Base-by-base conservation (phyloP, 495 filamentous ascomycete genomes). In the Podospora anserina region DNA sequence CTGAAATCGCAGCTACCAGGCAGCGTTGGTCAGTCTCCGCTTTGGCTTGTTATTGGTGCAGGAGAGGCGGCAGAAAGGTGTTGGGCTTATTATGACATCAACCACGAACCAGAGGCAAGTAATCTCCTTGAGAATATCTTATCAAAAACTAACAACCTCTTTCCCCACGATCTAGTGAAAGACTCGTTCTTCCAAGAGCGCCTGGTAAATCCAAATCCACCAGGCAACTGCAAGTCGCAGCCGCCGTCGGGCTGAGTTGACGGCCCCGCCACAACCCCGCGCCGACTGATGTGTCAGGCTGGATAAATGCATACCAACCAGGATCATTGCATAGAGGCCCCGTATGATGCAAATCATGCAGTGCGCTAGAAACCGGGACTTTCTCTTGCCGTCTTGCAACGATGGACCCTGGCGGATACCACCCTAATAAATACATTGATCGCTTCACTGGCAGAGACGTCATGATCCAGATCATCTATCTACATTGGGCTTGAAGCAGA, bases 21-120 rank as follows among this genome's bases (percentile, higher is more conserved):
- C 64, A 66, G 49, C 64, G 20, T 16, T 55, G 39, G 68, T 69
- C 57, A 66, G 68, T 49, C 57, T 32, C 64, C 49, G 58, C 64
- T 66, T 69, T 58, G 27, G 18, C 59, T n/a, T 30, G 54, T 58
- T 58, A 26, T 49, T 49, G 39, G 39, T 49, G 7, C 39, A 49
- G 39, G 13, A 49, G 30, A 32, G 30, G 30, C 7, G 4, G 30
- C 4, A 32, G 30, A 49, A 49, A 49, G 7, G 39, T 11, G 61
- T 5, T 30, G 44, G 63, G n/a, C 30, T 54, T 63, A 44, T 63
- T 63, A 44, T 66, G 56, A 66, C 57, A 66, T 61, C 30, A 59
- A 19, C 39, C 27, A 19, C 30, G n/a, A 27, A 32, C 27, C 27
- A 59, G 15, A 20, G 39, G 1, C 15, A 11, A 49, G 15, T 49